phyloP scores from a whole-genome alignment of 805 yeast species.

The Wickerhamomyces pijperi region DNA sequence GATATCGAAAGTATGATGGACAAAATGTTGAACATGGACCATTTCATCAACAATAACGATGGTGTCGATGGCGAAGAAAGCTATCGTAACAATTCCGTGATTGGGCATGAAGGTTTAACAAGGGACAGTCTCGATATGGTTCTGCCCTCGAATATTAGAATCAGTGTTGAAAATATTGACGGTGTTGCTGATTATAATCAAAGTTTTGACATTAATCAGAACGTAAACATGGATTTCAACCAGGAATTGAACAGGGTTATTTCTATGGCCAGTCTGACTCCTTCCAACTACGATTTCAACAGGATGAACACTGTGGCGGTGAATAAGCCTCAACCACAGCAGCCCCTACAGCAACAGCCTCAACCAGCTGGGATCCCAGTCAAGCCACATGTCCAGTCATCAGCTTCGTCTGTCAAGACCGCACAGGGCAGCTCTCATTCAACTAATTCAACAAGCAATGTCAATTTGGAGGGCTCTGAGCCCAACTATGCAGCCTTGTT shows the following conservation, averaged over 20 bases:
- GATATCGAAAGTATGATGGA: conserved; percentile 1
- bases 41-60: not conserved
- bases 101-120: too few relatives aligned
- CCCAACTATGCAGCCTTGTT: conserved; percentile 23
- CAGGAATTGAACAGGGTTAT: conserved; percentile 15
- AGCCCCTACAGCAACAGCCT: not conserved
- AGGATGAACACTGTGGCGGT: conserved; percentile 1
- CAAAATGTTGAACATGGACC: not conserved
- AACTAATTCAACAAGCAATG: not conserved
- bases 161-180: not conserved
- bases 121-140: not conserved
- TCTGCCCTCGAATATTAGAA: not conserved
- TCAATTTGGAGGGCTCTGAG: conserved; percentile 7
- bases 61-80: not conserved
- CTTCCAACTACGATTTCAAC: conserved; percentile 15
- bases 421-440: not conserved
- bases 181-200: too few relatives aligned
- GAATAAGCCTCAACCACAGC: not conserved
- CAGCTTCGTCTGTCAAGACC: not conserved
- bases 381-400: conserved; percentile 1
- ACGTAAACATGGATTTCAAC: conserved; percentile 9
- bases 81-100: too few relatives aligned
- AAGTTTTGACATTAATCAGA: too few relatives aligned
- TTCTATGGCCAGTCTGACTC: conserved; percentile 15
- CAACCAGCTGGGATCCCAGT: not conserved